These are phyloP conservation scores for Clarkia xantiana DNA, from an alignment of 345 rosid species.

Conservation along the genomic window DNA sequence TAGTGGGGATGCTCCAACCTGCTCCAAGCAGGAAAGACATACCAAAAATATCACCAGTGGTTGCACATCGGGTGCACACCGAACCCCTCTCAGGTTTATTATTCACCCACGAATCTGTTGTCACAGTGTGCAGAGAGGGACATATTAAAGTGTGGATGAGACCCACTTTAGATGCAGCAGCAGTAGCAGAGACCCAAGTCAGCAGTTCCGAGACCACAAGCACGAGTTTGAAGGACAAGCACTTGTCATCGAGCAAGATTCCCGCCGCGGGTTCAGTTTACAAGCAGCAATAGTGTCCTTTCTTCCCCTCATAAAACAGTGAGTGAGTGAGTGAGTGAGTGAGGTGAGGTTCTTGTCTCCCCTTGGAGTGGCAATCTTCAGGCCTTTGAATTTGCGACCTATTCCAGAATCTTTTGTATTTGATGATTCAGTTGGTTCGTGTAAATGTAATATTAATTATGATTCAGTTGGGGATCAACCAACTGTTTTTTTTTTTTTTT, in stretches of 20 bases:
- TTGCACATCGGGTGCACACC: conserved; percentile 79
- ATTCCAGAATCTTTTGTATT: too few relatives aligned
- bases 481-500: too few relatives aligned
- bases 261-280: conserved; percentile 35
- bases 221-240: conserved; percentile 60
- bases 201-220: conserved; percentile 44
- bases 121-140: conserved; percentile 88
- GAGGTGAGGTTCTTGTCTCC: too few relatives aligned
- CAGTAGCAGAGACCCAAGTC: conserved; percentile 28
- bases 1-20: conserved; percentile 67
- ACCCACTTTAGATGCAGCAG: conserved; percentile 24
- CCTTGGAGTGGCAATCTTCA: too few relatives aligned
- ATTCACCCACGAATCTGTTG: conserved; percentile 80
- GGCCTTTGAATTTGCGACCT: too few relatives aligned
- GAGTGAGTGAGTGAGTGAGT: too few relatives aligned
- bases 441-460: too few relatives aligned
- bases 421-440: too few relatives aligned
- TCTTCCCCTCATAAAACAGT: too few relatives aligned
- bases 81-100: conserved; percentile 90
- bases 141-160: conserved; percentile 93
- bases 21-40: conserved; percentile 91
- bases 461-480: too few relatives aligned
- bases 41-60: conserved; percentile 82
- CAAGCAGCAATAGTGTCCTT: conserved; percentile 33
- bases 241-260: conserved; percentile 30